Conservation (phyloP, 805 yeast species). For the Myxozyma monticola region DNA sequence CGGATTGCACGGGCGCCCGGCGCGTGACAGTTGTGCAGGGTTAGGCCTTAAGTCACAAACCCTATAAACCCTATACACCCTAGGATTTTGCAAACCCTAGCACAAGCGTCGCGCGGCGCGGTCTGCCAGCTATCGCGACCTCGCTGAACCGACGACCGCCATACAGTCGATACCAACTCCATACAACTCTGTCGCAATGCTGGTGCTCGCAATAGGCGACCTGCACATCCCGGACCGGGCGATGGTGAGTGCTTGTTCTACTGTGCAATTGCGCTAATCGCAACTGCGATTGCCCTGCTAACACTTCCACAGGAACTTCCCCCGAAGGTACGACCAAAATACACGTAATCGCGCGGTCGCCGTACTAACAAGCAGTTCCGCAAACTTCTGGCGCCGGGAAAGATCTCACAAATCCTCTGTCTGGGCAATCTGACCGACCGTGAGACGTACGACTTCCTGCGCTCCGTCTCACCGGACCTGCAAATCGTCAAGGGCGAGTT, state of each 20-base stretch:
- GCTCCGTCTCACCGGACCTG: constrained; percentile 67
- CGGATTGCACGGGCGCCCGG: too few relatives aligned
- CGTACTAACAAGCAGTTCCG: constrained; percentile 51
- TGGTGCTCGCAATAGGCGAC: constrained; percentile 82
- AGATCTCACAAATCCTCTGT: constrained; percentile 80
- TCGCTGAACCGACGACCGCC: too few relatives aligned
- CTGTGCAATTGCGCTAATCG: not conserved
- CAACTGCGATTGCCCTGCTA: constrained; percentile 6
- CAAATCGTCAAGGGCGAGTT: constrained; percentile 80
- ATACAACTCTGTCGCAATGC: constrained; percentile 51
- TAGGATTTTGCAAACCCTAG: too few relatives aligned
- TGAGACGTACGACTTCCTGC: constrained; percentile 62
- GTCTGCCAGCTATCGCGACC: too few relatives aligned
- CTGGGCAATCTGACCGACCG: constrained; percentile 77
- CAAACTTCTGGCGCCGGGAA: constrained; percentile 78
- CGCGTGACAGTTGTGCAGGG: too few relatives aligned
- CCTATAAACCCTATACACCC: too few relatives aligned
- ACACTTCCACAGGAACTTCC: constrained; percentile 49
- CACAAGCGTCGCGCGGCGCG: too few relatives aligned
- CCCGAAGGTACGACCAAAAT: constrained; percentile 40
- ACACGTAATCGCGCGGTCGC: not conserved
- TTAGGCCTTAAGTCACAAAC: too few relatives aligned
- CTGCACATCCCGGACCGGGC: constrained; percentile 87
- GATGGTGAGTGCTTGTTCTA: constrained; percentile 45
- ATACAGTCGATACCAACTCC: too few relatives aligned